Evolutionary conservation across 1,139 yeast species (phyloP).

Genomic region (Insectozyma bohioensis): DNA sequence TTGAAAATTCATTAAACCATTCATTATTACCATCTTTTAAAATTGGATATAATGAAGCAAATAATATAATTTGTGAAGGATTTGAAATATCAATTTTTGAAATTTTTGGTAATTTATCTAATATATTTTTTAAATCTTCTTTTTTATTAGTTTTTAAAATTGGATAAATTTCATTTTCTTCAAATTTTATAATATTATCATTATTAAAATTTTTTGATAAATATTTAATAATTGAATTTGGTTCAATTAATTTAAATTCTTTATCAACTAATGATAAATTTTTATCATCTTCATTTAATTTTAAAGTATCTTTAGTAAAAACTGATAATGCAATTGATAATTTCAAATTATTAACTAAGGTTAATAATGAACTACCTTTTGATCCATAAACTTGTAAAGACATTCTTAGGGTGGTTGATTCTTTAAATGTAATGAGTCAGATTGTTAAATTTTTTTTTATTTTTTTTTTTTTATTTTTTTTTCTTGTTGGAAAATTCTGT

Average conservation of each 20-base stretch:
- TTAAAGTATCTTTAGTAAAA: constrained; percentile 27
- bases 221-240: constrained; percentile 81
- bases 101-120: constrained; percentile 13
- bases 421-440: constrained; percentile 8
- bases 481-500: constrained; percentile 1
- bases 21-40: constrained; percentile 19
- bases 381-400: constrained; percentile 39
- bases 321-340: constrained; percentile 52
- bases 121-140: constrained; percentile 16
- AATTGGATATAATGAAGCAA: constrained; percentile 43
- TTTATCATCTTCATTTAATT: constrained; percentile 21
- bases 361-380: constrained; percentile 35
- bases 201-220: constrained; percentile 48
- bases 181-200: constrained; percentile 24
- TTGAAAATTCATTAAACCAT: constrained; percentile 47
- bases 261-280: constrained; percentile 26
- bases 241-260: constrained; percentile 61
- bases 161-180: constrained; percentile 33
- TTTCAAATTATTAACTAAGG: constrained; percentile 59
- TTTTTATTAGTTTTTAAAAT: constrained; percentile 31
- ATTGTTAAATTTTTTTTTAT: constrained; percentile 1
- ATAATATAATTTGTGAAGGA: constrained; percentile 48
- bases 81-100: constrained; percentile 23
- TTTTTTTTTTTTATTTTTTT: constrained; percentile 5
- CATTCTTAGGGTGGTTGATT: constrained; percentile 11